Percentiles rank a stretch among this genome's conserved stretches.
phyloP scores from a whole-genome alignment of 2,329 filamentous ascomycete species.

The Arthrobotrys megalospora region DNA sequence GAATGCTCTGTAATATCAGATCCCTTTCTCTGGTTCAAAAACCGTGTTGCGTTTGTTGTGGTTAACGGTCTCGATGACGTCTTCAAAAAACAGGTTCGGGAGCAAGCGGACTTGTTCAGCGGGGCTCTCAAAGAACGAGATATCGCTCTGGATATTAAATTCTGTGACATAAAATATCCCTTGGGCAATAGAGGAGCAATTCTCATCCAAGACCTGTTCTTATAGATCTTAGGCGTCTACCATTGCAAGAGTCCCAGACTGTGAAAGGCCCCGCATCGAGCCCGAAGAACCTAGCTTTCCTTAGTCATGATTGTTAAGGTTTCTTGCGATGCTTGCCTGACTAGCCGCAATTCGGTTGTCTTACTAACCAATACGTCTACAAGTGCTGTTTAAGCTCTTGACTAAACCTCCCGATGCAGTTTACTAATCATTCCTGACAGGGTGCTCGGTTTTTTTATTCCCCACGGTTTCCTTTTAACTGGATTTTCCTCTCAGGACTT shows the following conservation, averaged over 20 bases:
- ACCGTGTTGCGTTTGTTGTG: conserved; percentile 47
- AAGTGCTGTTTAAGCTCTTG: conserved; percentile 7
- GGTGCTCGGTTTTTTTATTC: background rate
- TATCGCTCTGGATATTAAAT: conserved; percentile 34
- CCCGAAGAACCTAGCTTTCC: background rate
- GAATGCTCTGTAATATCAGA: conserved; percentile 4
- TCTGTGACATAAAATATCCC: conserved; percentile 26
- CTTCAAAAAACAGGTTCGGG: conserved; percentile 18
- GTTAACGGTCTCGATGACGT: conserved; percentile 43
- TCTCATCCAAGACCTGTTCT: background rate
- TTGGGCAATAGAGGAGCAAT: background rate
- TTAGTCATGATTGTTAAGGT: conserved; percentile 36
- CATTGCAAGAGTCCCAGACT: background rate
- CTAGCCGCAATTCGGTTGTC: conserved; percentile 23
- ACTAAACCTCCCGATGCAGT: conserved; percentile 39
- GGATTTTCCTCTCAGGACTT: background rate
- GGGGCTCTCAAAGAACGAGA: conserved; percentile 14
- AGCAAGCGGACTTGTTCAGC: background rate
- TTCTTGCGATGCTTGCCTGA: conserved; percentile 17
- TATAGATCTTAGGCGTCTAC: conserved; percentile 12
- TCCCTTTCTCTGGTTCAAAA: background rate
- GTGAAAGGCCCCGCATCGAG: background rate
- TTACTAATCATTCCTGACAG: conserved; percentile 39
- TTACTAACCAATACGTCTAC: conserved; percentile 36
- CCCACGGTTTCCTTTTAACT: background rate